phyloP scores from a whole-genome alignment of 257 asterid genomes.

The Solanum chiquidenum region DNA sequence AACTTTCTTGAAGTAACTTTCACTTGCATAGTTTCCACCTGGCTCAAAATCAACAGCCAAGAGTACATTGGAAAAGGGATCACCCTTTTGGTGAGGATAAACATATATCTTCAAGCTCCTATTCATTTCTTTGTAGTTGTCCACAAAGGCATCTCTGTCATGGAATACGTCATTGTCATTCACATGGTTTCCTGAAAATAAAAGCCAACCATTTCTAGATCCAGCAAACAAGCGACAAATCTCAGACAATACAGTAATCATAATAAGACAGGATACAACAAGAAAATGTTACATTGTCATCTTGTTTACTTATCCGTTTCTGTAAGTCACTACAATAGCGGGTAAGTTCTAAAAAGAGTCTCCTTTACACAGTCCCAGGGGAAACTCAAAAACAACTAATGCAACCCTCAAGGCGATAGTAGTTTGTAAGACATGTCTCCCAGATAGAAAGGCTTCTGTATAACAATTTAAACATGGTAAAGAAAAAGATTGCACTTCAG shows the following conservation, averaged over 20 bases:
- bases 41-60: slow-evolving; percentile 63
- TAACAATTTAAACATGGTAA: background rate
- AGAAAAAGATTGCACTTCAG: background rate
- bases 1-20: slow-evolving; percentile 81
- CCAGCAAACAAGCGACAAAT: slow-evolving; percentile 4
- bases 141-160: slow-evolving; percentile 45
- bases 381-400: background rate
- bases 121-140: slow-evolving; percentile 66
- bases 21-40: slow-evolving; percentile 87
- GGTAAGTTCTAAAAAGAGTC: background rate
- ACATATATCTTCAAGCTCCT: slow-evolving; percentile 50
- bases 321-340: background rate
- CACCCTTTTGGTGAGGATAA: slow-evolving; percentile 49
- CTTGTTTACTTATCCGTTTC: background rate
- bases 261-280: background rate
- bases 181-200: slow-evolving; percentile 26
- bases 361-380: background rate
- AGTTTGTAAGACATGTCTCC: background rate
- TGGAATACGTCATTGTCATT: slow-evolving; percentile 41
- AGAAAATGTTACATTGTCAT: background rate
- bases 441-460: background rate
- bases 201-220: slow-evolving; percentile 6
- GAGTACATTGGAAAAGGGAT: slow-evolving; percentile 65
- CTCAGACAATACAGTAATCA: background rate
- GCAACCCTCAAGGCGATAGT: background rate